Evolutionary conservation across 75 land plant species (phyloP).

Genomic region (Cryptomeria japonica): DNA sequence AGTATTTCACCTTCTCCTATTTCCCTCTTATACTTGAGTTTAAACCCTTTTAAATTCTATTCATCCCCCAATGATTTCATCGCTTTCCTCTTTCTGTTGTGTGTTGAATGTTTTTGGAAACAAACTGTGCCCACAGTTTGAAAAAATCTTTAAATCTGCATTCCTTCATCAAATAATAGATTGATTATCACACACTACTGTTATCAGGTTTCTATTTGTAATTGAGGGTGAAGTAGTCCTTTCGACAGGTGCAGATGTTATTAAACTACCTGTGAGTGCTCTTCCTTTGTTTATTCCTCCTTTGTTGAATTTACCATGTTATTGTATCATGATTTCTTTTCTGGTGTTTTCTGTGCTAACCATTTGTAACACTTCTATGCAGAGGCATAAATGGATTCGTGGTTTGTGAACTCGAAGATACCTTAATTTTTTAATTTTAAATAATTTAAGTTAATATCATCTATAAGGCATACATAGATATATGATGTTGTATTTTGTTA

Average conservation of each 20-base stretch:
- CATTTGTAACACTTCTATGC: background rate
- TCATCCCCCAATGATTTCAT: background rate
- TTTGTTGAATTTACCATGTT: background rate
- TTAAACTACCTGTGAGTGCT: slow-evolving; percentile 1
- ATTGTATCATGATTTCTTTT: background rate
- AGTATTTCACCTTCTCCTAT: background rate
- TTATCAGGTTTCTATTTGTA: slow-evolving; percentile 78
- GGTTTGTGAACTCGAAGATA: background rate
- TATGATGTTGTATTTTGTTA: background rate
- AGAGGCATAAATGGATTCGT: background rate
- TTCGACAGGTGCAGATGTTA: slow-evolving; percentile 28
- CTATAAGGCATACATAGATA: background rate
- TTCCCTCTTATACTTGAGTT: background rate
- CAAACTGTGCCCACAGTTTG: background rate
- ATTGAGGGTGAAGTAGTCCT: slow-evolving; percentile 56
- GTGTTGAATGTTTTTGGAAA: background rate
- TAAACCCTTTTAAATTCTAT: background rate
- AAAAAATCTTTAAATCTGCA: background rate
- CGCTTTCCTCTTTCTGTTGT: background rate
- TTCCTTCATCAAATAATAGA: background rate
- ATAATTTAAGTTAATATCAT: background rate
- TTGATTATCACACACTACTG: background rate
- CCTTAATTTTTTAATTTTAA: background rate
- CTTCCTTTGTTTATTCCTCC: background rate
- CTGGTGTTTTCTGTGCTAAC: background rate